Evolutionary conservation across 2,329 filamentous ascomycete genomes (phyloP), one percentile per base, ranked within the genome.

Genomic region (Zopfia rhizophila): DNA sequence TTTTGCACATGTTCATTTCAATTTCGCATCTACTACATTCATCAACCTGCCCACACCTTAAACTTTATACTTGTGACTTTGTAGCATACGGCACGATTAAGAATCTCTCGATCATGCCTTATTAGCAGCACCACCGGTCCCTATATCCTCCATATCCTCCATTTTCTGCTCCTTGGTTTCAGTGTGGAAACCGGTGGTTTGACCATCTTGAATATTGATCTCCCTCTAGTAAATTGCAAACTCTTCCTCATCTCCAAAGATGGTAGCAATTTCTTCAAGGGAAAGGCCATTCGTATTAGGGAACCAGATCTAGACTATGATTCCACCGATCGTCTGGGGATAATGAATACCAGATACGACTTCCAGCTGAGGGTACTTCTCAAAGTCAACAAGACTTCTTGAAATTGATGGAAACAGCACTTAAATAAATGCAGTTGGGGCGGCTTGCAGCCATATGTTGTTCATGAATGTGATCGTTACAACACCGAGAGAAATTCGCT

Each of bases 231-330:
- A 62, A 3, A 59, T 52, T 2, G 49, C 55, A 31, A 60, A 52
- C 36, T 61, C 77, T 17, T 79, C 81, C 23, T 78, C 73, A 14
- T 83, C 79, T 18, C 84, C 85, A 30, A 63, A 63, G 4, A 61
- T 10, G 10, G 51, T 52, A 12, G 54, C 55, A 17, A 56, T 50
- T 23, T 79, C 78, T 55, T 83, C 81, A 3, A 83, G 65, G 13
- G 79, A 75, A 72, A 83, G 77, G 8, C 80, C 79, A 53, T 81
- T 80, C 2, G 80, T 78, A 50, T 82, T 78, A 0, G 79, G 79
- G 53, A 81, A 82, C 53, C 68, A 80, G 65, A 80, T 76, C 40
- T 75, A 72, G 17, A 81, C 72, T 43, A 76, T 69, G 4, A 79
- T 38, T 60, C 73, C 78, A 11, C 78, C 78, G 25, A 77, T 53